Base-by-base conservation (phyloP, 768 basidiomycete genomes). In the Suillus bovinus region DNA sequence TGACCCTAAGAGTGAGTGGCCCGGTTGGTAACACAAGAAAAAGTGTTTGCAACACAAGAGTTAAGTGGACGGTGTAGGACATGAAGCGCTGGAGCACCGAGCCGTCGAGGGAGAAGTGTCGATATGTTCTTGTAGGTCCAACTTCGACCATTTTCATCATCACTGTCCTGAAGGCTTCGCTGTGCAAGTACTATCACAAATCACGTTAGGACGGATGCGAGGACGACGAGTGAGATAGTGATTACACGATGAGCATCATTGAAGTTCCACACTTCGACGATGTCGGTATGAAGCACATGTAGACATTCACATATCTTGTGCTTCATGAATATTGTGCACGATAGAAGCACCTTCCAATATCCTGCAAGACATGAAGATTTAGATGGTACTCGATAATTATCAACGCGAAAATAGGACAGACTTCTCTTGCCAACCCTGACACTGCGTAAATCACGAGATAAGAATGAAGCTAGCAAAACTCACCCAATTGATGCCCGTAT, bases 1-100 rank as follows among this genome's bases (percentile, higher is more conserved):
- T 36, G 7, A 4, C 6, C n/a, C 52, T 33, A 14, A 33, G 52
- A 20, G 52, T 13, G 2, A 53, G 20, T 36, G 22, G 34, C 4
- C n/a, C n/a, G n/a, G n/a, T 54, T 22, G 41, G 22, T 20, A 49
- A 46, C 13, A 63, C 4, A 0, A 54, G 24, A 33, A 67, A 72
- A 5, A 72, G 54, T 9, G 54, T 66, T 27, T 68, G 69, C 60
- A 71, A 62, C 17, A 71, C 60, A 33, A 70, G 59, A 0, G 69
- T 70, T 2, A 71, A 34, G 56, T 72, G 69, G 36, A 69, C 44
- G 36, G 71, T 72, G 61, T 72, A 72, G 17, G 65, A 58, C 55
- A 72, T 72, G 10, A 72, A 63, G 42, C 56, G 62, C 20, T 59
- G 68, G 13, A 64, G 59, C 27, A 63, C 64, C 22, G 41, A 13